Percentiles rank a stretch among this genome's conserved stretches.
Conservation (phyloP, 202 grass and related monocot species). For the Panicum virgatum region DNA sequence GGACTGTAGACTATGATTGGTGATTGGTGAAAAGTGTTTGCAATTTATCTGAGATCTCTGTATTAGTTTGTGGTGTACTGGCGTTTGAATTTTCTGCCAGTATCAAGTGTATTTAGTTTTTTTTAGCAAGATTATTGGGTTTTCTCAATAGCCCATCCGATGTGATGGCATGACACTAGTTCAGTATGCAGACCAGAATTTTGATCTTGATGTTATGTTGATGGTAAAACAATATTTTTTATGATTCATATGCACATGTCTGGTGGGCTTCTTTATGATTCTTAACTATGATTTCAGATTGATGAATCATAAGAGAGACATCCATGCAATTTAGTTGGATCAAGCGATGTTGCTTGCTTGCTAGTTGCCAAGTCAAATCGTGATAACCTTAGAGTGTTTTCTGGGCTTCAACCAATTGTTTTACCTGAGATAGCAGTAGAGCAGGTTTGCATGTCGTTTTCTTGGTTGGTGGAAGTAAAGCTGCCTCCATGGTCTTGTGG, state of each 20-base stretch:
- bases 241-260: neutral
- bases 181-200: neutral
- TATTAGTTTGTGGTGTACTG: neutral
- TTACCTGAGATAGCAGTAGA: neutral
- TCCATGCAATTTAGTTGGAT: neutral
- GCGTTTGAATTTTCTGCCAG: neutral
- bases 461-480: constrained; percentile 26
- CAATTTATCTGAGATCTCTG: neutral
- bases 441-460: constrained; percentile 9
- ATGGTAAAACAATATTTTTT: neutral
- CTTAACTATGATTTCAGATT: neutral
- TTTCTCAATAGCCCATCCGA: neutral
- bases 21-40: neutral
- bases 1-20: neutral
- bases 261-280: neutral
- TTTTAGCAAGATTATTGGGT: neutral
- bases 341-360: neutral
- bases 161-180: neutral
- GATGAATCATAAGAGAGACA: neutral
- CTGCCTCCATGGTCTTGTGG: neutral
- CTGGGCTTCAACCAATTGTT: neutral
- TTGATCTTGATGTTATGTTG: neutral
- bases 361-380: neutral
- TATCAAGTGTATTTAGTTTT: neutral
- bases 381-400: neutral